Evolutionary conservation across 164 flowering plant species (phyloP).

Genomic region (Magnolia officinalis): DNA sequence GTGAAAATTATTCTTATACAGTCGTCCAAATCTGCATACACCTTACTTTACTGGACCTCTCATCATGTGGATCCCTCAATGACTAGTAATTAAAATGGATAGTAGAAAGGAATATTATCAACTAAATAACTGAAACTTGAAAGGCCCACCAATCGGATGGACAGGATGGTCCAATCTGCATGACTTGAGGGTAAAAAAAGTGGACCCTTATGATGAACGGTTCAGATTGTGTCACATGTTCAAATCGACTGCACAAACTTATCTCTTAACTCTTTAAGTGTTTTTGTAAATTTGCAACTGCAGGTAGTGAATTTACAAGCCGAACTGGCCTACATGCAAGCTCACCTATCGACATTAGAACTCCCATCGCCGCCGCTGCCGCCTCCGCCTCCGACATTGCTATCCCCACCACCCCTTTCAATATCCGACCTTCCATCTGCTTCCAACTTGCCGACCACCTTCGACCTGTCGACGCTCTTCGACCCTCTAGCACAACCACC

Average conservation of each 20-base stretch:
- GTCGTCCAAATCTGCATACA: too few species aligned
- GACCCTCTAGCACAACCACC: conserved; percentile 44
- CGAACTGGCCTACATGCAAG: conserved; percentile 64
- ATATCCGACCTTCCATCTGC: conserved; percentile 45
- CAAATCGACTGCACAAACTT: background rate
- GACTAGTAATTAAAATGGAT: too few species aligned
- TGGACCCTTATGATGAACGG: background rate
- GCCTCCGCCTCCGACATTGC: conserved; percentile 29
- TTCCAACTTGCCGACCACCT: conserved; percentile 33
- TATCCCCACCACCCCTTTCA: conserved; percentile 34
- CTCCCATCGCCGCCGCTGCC: conserved; percentile 58
- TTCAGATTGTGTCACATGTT: background rate
- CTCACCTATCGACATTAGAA: conserved; percentile 59
- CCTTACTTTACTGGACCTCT: too few species aligned
- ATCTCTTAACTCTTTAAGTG: background rate
- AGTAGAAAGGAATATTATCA: too few species aligned
- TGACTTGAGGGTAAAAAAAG: background rate
- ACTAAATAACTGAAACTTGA: too few species aligned
- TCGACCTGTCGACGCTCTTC: conserved; percentile 52
- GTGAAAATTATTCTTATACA: too few species aligned
- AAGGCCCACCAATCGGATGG: too few species aligned
- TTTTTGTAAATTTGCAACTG: background rate
- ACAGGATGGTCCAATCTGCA: background rate
- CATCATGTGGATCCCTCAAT: too few species aligned
- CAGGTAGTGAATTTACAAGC: conserved; percentile 75